Evolutionary conservation across 305 asterid genomes (phyloP), one percentile per base, ranked within the genome.

Genomic region (Stenogyne calaminthoides): DNA sequence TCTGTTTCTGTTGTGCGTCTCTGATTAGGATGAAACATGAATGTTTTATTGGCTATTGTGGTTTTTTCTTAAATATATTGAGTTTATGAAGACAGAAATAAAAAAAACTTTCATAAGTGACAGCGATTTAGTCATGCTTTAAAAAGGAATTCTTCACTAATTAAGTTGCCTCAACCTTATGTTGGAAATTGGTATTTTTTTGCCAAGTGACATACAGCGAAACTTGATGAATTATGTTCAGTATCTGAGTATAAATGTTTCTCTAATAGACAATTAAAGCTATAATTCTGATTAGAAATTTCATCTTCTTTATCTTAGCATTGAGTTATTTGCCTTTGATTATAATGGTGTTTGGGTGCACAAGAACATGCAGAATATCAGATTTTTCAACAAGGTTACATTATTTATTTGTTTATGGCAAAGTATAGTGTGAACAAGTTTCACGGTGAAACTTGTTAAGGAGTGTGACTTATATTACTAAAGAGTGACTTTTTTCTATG

Each of bases 111-210:
- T 16, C 40, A 1, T 22, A n/a, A 19, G 27, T 44, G 59, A 70
- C 9, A 27, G 34, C 29, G 19, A 57, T 18, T 20, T n/a, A 57
- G 60, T 56, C 49, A 18, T 34, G 63, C 62, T 46, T 56, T 44
- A 55, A 7, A 67, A 16, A 8, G 37, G 29, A 77, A 12, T 25
- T 62, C n/a, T 64, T 22, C 8, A 54, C 62, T 65, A 70, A 56
- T 27, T 25, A 71, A 44, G 51, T 44, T 40, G 51, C 63, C 40
- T 34, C 32, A 52, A 51, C 40, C 36, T 59, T 56, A 34, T 64
- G 14, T 71, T 61, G 47, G 9, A 44, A 55, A 47, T n/a, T 36
- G 20, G 14, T 36, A 46, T 14, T 52, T 52, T 2, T 15, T n/a
- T 46, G 52, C 18, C 52, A 5, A 46, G 18, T n/a, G 7, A 12